Evolutionary conservation across 1,139 yeast species (phyloP), one percentile per base, ranked within the genome.

Genomic region (Blastobotrys petasosporus): DNA sequence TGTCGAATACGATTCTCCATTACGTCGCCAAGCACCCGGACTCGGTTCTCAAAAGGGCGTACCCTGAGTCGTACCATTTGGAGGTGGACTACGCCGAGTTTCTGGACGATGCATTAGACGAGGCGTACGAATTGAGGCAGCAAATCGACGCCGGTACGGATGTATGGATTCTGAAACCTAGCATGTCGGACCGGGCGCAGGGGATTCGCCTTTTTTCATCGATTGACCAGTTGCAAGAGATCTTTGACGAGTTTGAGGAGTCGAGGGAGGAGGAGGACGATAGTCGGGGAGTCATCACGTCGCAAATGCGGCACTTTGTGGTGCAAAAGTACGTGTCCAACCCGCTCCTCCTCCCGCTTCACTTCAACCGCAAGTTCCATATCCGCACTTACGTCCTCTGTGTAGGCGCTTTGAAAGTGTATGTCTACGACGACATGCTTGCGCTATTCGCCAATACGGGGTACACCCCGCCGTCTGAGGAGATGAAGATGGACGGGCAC

Each of bases 11-110:
- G 0, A 75, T 92, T 17, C 83, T 79, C 42, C 77, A 80, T 52
- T 90, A 76, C 59, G 69, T 71, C 3, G 86, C 83, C 16, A 92
- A 92, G 62, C 66, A 87, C 58, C 95, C 96, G 0, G 63, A 68
- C 0, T 80, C 92, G 3, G 68, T 80, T 1, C 70, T 92, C 46
- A 68, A 64, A 1, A 56, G 55, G 1, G 79, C 94, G 2, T 80
- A 79, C 48, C 94, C 97, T 0, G 85, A 79, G 47, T 76, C 92
- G 2, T 87, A 73, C 66, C 82, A 81, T 48, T 69, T 92, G 33
- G 97, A 92, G 59, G 79, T 92, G n/a, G 97, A 92, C 59, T 92
- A 86, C 65, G 97, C 97, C 1, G 98, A 92, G 62, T 92, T 92
- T 58, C 69, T 92, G 46, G 97, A 92, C 57, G 98, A 92, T 61